Percentiles rank a stretch among this genome's conserved stretches.
These are phyloP conservation scores for Scedosporium dehoogii DNA, from an alignment of 2,329 filamentous ascomycete genomes.

Conservation along the genomic window DNA sequence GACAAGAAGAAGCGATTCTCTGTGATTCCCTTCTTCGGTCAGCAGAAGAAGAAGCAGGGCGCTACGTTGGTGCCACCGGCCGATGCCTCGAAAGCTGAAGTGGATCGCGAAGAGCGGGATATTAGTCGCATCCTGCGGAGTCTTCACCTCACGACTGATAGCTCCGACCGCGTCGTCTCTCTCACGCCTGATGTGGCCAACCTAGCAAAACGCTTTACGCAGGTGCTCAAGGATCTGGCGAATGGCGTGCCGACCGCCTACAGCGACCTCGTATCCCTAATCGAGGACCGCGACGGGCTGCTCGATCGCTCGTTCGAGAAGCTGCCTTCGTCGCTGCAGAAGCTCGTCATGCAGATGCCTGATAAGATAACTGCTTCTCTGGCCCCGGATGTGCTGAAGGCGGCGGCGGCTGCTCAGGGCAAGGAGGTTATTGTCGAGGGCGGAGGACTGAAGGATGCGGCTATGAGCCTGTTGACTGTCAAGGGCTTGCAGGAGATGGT, in stretches of 20 bases:
- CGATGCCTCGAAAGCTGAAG: slow-evolving; percentile 26
- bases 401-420: slow-evolving; percentile 64
- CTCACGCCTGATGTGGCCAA: slow-evolving; percentile 77
- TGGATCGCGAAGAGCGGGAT: slow-evolving; percentile 54
- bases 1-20: slow-evolving; percentile 23
- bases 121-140: slow-evolving; percentile 71
- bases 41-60: slow-evolving; percentile 28
- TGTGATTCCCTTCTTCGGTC: slow-evolving; percentile 23
- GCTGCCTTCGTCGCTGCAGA: slow-evolving; percentile 72
- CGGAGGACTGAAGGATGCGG: slow-evolving; percentile 35
- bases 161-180: slow-evolving; percentile 72
- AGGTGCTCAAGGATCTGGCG: slow-evolving; percentile 83
- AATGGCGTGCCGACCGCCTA: slow-evolving; percentile 92
- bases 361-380: slow-evolving; percentile 68
- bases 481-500: slow-evolving; percentile 69
- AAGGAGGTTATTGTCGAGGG: slow-evolving; percentile 42
- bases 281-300: slow-evolving; percentile 52
- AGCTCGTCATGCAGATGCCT: slow-evolving; percentile 75
- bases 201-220: slow-evolving; percentile 73
- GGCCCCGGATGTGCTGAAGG: slow-evolving; percentile 74
- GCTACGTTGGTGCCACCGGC: slow-evolving; percentile 21
- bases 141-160: slow-evolving; percentile 71
- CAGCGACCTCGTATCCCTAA: slow-evolving; percentile 62
- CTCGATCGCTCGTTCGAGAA: slow-evolving; percentile 51
- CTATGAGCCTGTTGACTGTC: slow-evolving; percentile 58